Base-by-base conservation (phyloP, 2,329 filamentous ascomycete genomes). In the Leptographium galeiforme region DNA sequence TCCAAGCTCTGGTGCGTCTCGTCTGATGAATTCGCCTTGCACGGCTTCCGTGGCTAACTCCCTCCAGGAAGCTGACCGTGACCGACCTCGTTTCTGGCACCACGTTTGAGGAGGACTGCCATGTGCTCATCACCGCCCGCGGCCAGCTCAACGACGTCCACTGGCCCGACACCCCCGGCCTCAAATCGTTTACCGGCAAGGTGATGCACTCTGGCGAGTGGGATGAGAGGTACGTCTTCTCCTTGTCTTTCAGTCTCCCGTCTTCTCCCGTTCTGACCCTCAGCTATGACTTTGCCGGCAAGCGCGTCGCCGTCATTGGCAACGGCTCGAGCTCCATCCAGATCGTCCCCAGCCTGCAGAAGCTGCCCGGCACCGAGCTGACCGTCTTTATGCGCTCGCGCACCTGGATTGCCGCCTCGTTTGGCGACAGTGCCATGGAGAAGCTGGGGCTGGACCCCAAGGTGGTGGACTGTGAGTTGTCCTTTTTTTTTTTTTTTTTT, bases 301-400 rank as follows among this genome's bases (percentile, higher is more conserved):
- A 77, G 62, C 65, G 64, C 52, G 64, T 78, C 16, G 75, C 70
- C 8, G 63, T 78, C 6, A 72, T 78, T 47, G 75, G 75, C n/a
- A 73, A 72, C 53, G 75, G 75, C 13, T 73, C 72, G 19, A 76
- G 72, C 57, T 69, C 68, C 1, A 76, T 77, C 56, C 75, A 78
- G 55, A 77, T 78, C 52, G 67, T 78, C 10, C 75, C 75, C 10
- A 55, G 59, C 7, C 63, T 79, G 41, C 73, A 75, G 57, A 71
- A 70, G 55, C 43, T 70, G 2, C 63, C 70, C 50, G 72, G 71
- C 4, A 57, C 65, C 4, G 59, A 67, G 11, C 60, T 76, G 33
- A 70, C 65, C 6, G 71, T 71, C 52, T 77, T 76, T 56, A 68
- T 75, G 48, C 68, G 74, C 51, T 73, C 68, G 41, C 70, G 70